Percentiles rank a stretch among this genome's conserved stretches.
phyloP scores from a whole-genome alignment of 2,329 filamentous ascomycete genomes.

The Botrytis fabae region DNA sequence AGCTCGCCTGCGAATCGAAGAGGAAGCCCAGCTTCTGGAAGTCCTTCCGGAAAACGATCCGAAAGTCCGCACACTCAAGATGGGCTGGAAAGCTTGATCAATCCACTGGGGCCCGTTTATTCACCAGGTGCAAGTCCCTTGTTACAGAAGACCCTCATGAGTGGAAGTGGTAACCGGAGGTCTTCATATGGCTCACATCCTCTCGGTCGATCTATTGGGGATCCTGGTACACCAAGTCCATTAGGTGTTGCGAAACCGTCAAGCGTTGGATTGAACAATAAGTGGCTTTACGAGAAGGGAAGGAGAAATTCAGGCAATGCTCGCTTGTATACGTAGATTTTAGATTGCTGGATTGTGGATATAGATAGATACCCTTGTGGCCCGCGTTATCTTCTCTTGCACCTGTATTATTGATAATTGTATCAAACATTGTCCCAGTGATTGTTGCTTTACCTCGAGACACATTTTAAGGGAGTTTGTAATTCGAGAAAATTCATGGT shows the following conservation, averaged over 20 bases:
- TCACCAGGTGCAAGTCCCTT: conserved; percentile 57
- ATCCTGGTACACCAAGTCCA: conserved; percentile 67
- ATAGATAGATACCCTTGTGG: conserved; percentile 38
- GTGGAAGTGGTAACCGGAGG: conserved; percentile 51
- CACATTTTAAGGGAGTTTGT: neutral
- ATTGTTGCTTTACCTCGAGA: neutral
- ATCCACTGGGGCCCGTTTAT: conserved; percentile 48
- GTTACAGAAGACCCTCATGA: conserved; percentile 66
- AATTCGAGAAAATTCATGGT: neutral
- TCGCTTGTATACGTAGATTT: conserved; percentile 35
- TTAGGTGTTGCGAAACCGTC: conserved; percentile 61
- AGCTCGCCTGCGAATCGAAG: conserved; percentile 61
- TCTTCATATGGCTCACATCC: conserved; percentile 63
- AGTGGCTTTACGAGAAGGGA: conserved; percentile 91
- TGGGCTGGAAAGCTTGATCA: conserved; percentile 16
- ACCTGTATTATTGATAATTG: conserved; percentile 1
- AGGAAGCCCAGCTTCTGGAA: conserved; percentile 50
- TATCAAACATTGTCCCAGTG: neutral
- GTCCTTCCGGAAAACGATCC: conserved; percentile 15
- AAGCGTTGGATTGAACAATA: conserved; percentile 80
- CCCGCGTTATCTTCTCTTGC: conserved; percentile 1
- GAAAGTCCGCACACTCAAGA: conserved; percentile 5
- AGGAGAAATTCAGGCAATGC: conserved; percentile 44
- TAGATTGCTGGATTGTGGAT: conserved; percentile 27
- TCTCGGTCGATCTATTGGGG: conserved; percentile 48